These are phyloP conservation scores for Coemansia nantahalensis DNA, from an alignment of 192 early-diverging fungal species.

Conservation along the genomic window DNA sequence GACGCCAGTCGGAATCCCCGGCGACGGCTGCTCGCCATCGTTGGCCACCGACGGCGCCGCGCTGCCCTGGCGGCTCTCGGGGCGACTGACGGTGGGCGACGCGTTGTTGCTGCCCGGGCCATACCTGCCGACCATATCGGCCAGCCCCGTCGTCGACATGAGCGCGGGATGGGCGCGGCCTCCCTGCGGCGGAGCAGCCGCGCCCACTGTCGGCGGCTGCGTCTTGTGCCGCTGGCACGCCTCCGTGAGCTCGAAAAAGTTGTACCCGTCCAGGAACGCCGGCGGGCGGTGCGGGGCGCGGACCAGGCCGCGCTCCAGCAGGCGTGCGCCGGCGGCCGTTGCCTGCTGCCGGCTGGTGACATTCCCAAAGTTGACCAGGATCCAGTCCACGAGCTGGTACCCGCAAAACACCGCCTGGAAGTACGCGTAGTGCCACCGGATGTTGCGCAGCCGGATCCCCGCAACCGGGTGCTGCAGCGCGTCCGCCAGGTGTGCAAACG, in stretches of 20 bases:
- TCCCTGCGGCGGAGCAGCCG: background rate
- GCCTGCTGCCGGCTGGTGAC: conserved; percentile 75
- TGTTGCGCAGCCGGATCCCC: conserved; percentile 68
- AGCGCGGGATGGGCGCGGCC: conserved; percentile 13
- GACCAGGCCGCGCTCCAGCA: conserved; percentile 75
- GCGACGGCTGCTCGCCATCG: conserved; percentile 6
- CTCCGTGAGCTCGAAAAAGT: conserved; percentile 69
- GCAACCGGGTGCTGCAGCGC: conserved; percentile 68
- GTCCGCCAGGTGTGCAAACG: conserved; percentile 56
- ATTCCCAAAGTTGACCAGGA: conserved; percentile 71
- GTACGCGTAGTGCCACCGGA: conserved; percentile 81
- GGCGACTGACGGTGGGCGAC: conserved; percentile 35
- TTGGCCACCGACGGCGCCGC: conserved; percentile 29
- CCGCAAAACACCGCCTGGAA: conserved; percentile 77
- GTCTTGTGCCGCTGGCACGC: conserved; percentile 7
- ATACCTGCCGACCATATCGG: conserved; percentile 14
- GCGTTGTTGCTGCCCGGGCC: conserved; percentile 14
- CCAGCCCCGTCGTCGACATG: conserved; percentile 24
- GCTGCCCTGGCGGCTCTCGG: conserved; percentile 47
- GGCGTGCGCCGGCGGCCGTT: conserved; percentile 70
- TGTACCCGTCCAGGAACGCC: conserved; percentile 83
- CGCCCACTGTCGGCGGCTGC: too few species aligned
- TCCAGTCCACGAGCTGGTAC: conserved; percentile 85
- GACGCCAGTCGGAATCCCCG: background rate
- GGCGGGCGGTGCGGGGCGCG: conserved; percentile 59